Evolutionary conservation across 495 filamentous ascomycete species (phyloP), one percentile per base, ranked within the genome.

Genomic region (Penicillium nucicola): DNA sequence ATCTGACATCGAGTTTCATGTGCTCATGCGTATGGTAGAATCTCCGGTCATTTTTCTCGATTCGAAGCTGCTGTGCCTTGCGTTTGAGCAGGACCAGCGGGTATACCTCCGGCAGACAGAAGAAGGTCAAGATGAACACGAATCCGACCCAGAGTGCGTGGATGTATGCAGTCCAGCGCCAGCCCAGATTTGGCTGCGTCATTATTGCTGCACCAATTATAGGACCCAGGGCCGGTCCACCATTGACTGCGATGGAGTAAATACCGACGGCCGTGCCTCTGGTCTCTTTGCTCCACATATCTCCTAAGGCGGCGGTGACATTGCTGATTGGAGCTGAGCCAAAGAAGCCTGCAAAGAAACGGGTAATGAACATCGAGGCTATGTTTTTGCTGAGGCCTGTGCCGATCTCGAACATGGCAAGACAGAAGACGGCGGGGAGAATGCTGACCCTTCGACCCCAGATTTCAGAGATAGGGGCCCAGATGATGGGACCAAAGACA

Each of bases 281-380:
- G 5, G 62, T 50, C 17, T 57, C 54, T 42, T 57, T 55, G 9
- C 52, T 52, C 47, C 63, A 81, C 18, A 82, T 74, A 50, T 83
- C 79, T 0, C 72, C 77, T 4, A 82, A 53, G 0, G 73, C 72
- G 1, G 73, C 80, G 3, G 61, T 65, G 11, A 73, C 74, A 42
- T 72, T 68, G 32, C 72, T 75, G 7, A 78, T 60, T 3, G 77
- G 71, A 4, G 68, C 71, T 2, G 71, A 74, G 4, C 68, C 75
- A 50, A 78, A 77, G n/a, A 79, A 50, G 0, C 77, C 77, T 0
- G 58, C 62, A 38, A 80, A 75, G 37, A 74, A 79, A 1, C 75
- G 66, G 5, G 68, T 71, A 5, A 78, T 52, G 14, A 79, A 62
- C 8, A 78, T 40, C 0, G 72, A 15, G 42, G 64, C 45, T 0